Percentiles rank a stretch among this genome's conserved stretches.
These are phyloP conservation scores for Tricholoma sp. DNA, from an alignment of 768 basidiomycete species.

Conservation along the genomic window DNA sequence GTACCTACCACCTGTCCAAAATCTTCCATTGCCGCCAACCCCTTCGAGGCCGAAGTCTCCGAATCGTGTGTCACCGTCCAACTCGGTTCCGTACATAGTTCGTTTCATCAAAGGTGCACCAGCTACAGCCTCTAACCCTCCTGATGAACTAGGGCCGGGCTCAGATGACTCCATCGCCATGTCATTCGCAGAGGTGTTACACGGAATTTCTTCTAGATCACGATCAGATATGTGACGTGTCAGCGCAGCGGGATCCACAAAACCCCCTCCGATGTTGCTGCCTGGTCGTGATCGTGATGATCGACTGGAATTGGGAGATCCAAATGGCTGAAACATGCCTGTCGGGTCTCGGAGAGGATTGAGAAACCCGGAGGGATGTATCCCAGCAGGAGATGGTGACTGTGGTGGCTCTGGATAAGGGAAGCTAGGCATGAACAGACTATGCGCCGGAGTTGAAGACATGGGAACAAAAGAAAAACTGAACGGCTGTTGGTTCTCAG, in stretches of 20 bases:
- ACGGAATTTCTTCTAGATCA: slow-evolving; percentile 25
- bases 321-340: slow-evolving; percentile 43
- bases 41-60: slow-evolving; percentile 82
- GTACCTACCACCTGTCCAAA: slow-evolving; percentile 54
- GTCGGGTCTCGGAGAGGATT: slow-evolving; percentile 30
- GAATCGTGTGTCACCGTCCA: slow-evolving; percentile 78
- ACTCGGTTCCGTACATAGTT: slow-evolving; percentile 83
- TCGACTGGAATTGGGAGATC: slow-evolving; percentile 36
- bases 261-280: slow-evolving; percentile 23
- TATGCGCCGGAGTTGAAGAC: slow-evolving; percentile 47
- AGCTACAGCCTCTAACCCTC: slow-evolving; percentile 6
- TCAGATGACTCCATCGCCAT: slow-evolving; percentile 37
- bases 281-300: slow-evolving; percentile 35
- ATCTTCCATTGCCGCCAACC: slow-evolving; percentile 53
- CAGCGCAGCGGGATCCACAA: slow-evolving; percentile 37
- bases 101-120: slow-evolving; percentile 46
- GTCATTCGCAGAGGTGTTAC: slow-evolving; percentile 41
- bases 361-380: slow-evolving; percentile 17
- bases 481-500: slow-evolving; percentile 53
- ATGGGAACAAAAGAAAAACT: slow-evolving; percentile 46
- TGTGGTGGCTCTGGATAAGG: slow-evolving; percentile 54
- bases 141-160: slow-evolving; percentile 20
- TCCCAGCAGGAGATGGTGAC: slow-evolving; percentile 49
- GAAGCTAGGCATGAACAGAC: slow-evolving; percentile 38
- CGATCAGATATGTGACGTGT: slow-evolving; percentile 22